These are phyloP conservation scores for Heliamphora pulchella DNA, from an alignment of 179 eudicot genomes.

Conservation along the genomic window DNA sequence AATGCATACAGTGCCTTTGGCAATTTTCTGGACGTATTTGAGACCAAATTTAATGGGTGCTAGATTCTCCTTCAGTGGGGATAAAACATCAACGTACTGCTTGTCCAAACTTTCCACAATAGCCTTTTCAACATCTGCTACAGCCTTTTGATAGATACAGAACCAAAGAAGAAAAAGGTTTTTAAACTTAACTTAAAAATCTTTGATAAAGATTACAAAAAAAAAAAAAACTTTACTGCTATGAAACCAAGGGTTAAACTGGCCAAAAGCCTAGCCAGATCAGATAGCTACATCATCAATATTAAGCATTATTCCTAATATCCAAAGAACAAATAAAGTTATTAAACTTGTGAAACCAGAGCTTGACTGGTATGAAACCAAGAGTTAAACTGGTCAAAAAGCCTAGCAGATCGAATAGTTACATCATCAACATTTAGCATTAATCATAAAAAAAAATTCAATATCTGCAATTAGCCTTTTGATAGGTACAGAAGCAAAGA, in stretches of 20 bases:
- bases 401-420: too few species aligned
- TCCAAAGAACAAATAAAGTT: too few species aligned
- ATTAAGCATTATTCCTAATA: too few species aligned
- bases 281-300: too few species aligned
- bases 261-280: too few species aligned
- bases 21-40: conserved; percentile 65
- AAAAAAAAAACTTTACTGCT: too few species aligned
- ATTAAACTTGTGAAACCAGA: too few species aligned
- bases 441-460: conserved; percentile 20
- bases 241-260: too few species aligned
- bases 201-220: too few species aligned
- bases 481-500: background rate
- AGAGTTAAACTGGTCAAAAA: too few species aligned
- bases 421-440: too few species aligned
- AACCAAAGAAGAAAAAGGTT: background rate
- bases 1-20: conserved; percentile 36
- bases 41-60: conserved; percentile 63
- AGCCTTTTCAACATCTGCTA: conserved; percentile 75
- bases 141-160: conserved; percentile 36
- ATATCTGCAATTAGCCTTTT: conserved; percentile 70
- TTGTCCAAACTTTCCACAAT: conserved; percentile 64
- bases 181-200: background rate
- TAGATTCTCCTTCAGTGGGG: conserved; percentile 65
- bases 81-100: conserved; percentile 64
- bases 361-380: too few species aligned